phyloP scores from a whole-genome alignment of 2,329 filamentous ascomycete species.

The Arthrobotrys sinensis region DNA sequence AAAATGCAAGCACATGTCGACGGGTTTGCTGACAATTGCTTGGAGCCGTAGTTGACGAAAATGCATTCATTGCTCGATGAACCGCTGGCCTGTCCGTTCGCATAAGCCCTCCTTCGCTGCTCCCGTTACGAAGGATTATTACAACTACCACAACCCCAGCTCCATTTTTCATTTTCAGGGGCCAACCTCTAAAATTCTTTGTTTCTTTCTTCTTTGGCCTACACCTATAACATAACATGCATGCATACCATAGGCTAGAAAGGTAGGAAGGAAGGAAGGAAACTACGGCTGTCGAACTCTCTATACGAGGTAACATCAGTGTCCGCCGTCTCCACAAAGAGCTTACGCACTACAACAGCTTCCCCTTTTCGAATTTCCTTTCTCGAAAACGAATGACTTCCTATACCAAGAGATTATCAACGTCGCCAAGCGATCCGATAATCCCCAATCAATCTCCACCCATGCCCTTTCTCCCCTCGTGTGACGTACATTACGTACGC shows the following conservation, averaged over 20 bases:
- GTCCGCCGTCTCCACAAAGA: constrained; percentile 20
- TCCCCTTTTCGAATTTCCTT: constrained; percentile 16
- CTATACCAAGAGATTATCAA: constrained; percentile 21
- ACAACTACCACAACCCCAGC: not conserved
- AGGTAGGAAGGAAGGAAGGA: not conserved
- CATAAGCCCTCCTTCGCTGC: constrained; percentile 3
- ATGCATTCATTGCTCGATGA: constrained; percentile 2
- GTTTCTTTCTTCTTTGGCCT: not conserved
- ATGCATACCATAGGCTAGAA: not conserved
- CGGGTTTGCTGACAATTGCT: not conserved
- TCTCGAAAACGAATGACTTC: not conserved
- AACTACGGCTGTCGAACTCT: not conserved
- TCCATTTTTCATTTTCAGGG: constrained; percentile 12
- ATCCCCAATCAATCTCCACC: constrained; percentile 36
- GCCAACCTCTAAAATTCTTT: not conserved
- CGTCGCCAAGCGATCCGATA: constrained; percentile 28
- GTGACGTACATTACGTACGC: constrained; percentile 41
- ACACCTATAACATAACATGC: not conserved
- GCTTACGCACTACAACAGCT: constrained; percentile 32
- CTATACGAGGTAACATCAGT: constrained; percentile 40
- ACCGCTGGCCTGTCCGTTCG: not conserved
- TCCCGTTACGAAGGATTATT: constrained; percentile 20
- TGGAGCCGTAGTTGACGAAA: not conserved
- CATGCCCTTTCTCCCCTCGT: not conserved
- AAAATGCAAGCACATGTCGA: not conserved